A percentile compares a stretch with the other conserved stretches of the same genome.
phyloP scores from a whole-genome alignment of 805 yeast species.

The Candida ovalis region DNA sequence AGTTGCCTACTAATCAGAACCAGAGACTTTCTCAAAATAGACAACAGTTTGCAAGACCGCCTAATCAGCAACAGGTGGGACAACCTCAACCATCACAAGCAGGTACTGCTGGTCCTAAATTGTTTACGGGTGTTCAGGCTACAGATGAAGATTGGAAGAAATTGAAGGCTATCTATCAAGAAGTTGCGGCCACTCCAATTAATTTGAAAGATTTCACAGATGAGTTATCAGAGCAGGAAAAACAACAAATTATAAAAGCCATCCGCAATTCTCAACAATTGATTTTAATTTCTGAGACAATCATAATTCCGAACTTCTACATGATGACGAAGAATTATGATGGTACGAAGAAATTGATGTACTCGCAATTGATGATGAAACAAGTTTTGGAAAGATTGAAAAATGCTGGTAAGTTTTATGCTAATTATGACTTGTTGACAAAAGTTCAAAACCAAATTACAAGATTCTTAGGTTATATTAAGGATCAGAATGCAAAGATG shows the following conservation, averaged over 20 bases:
- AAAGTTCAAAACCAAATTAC: slow-evolving; percentile 70
- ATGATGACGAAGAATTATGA: slow-evolving; percentile 70
- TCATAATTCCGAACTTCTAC: slow-evolving; percentile 70
- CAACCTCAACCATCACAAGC: slow-evolving; percentile 5
- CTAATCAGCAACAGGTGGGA: slow-evolving; percentile 13
- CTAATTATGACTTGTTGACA: slow-evolving; percentile 67
- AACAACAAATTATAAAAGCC: slow-evolving; percentile 52
- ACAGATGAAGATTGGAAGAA: slow-evolving; percentile 61
- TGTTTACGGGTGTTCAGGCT: slow-evolving; percentile 34
- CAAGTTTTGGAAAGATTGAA: slow-evolving; percentile 69
- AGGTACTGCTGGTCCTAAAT: slow-evolving; percentile 20
- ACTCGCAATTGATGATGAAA: slow-evolving; percentile 73
- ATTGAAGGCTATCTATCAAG: slow-evolving; percentile 62
- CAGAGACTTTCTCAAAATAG: slow-evolving; percentile 20
- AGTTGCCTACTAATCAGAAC: slow-evolving; percentile 33
- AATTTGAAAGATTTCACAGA: slow-evolving; percentile 63
- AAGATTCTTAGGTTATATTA: slow-evolving; percentile 70
- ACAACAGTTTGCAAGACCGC: slow-evolving; percentile 13
- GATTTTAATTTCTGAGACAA: slow-evolving; percentile 64
- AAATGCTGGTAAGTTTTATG: slow-evolving; percentile 47
- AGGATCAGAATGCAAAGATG: slow-evolving; percentile 42
- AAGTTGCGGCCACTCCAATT: slow-evolving; percentile 63
- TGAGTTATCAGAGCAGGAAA: slow-evolving; percentile 59
- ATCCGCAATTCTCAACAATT: slow-evolving; percentile 54
- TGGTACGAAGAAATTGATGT: slow-evolving; percentile 72